phyloP scores from a whole-genome alignment of 202 grass and related monocot species.

The Tripidium arundinaceum region DNA sequence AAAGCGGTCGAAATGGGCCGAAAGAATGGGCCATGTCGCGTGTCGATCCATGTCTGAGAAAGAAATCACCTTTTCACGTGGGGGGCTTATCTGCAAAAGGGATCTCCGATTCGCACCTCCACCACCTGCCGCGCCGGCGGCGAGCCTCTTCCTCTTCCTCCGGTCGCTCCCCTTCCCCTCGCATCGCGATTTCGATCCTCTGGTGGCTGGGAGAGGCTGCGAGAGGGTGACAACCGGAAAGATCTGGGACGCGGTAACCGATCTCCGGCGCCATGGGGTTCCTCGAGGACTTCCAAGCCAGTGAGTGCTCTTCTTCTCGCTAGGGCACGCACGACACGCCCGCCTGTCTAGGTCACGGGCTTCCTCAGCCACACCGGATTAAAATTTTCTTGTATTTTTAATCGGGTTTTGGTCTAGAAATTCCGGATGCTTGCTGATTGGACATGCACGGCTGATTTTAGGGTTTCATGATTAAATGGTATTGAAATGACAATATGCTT shows the following conservation, averaged over 20 bases:
- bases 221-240: neutral
- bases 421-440: neutral
- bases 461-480: constrained; percentile 1
- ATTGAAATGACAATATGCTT: neutral
- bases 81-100: constrained; percentile 31
- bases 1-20: too few species aligned
- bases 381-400: neutral
- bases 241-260: neutral
- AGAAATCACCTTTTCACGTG: neutral
- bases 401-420: neutral
- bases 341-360: neutral
- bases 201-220: neutral
- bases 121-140: constrained; percentile 16
- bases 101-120: neutral
- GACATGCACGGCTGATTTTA: neutral
- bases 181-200: neutral
- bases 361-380: neutral
- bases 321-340: constrained; percentile 21
- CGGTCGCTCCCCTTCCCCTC: neutral
- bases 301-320: constrained; percentile 37
- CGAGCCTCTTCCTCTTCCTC: neutral
- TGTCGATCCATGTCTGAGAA: neutral
- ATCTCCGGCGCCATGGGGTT: constrained; percentile 47
- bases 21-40: neutral
- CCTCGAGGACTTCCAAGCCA: constrained; percentile 76